Conservation (phyloP, 2,329 filamentous ascomycete genomes). For the Chrysosporium keratinophilum region DNA sequence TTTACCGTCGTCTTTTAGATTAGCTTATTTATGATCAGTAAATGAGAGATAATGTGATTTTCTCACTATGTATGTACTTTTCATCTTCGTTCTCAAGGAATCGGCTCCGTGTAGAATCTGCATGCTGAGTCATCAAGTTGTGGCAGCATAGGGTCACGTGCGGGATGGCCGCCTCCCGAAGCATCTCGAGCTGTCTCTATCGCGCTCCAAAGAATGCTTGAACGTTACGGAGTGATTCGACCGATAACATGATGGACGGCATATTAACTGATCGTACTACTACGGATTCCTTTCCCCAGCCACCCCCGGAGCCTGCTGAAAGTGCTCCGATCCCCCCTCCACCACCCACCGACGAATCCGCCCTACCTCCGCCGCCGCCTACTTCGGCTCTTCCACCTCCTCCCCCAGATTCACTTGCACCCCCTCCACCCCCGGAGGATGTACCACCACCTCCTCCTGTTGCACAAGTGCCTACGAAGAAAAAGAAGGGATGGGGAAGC, state of each 20-base stretch:
- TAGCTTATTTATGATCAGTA: neutral
- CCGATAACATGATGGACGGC: constrained; percentile 25
- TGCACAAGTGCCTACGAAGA: constrained; percentile 22
- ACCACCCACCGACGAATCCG: constrained; percentile 29
- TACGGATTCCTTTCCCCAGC: constrained; percentile 23
- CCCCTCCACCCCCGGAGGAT: constrained; percentile 37
- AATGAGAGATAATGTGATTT: too few relatives aligned
- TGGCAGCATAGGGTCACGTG: neutral
- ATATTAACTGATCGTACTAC: constrained; percentile 24
- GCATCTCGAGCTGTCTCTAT: neutral
- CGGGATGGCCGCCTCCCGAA: neutral
- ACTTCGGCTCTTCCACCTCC: constrained; percentile 30
- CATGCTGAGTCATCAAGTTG: neutral
- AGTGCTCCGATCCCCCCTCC: constrained; percentile 34
- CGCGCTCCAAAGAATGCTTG: too few relatives aligned
- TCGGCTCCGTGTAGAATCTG: neutral
- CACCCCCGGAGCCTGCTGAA: constrained; percentile 30
- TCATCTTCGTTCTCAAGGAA: too few relatives aligned
- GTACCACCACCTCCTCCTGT: constrained; percentile 35
- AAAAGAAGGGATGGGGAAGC: constrained; percentile 48
- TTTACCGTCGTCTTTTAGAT: neutral
- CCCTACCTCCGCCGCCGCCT: constrained; percentile 35
- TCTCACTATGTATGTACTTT: too few relatives aligned
- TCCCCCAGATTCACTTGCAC: constrained; percentile 24
- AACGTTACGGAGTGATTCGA: neutral